phyloP scores from a whole-genome alignment of 2,329 filamentous ascomycete genomes.

The Lizonia empirigonia region DNA sequence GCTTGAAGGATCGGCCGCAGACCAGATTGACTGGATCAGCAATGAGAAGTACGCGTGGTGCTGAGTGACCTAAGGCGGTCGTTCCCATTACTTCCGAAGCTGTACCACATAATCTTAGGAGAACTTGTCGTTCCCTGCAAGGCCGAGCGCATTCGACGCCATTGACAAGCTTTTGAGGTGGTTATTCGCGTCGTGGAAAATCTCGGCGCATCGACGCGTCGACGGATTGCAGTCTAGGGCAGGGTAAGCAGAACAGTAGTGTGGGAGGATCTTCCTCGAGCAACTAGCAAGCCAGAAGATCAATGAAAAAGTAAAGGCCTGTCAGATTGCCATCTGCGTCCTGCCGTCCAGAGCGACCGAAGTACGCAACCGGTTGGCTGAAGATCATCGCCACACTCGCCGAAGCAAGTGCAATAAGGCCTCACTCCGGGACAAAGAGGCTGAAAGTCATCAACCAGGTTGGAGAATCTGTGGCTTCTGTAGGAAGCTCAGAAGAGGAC shows the following conservation, averaged over 20 bases:
- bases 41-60: slow-evolving; percentile 84
- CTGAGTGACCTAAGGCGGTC: slow-evolving; percentile 44
- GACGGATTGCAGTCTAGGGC: neutral
- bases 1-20: slow-evolving; percentile 51
- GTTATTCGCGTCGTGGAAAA: neutral
- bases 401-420: slow-evolving; percentile 68
- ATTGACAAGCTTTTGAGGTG: no score
- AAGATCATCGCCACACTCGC: slow-evolving; percentile 96
- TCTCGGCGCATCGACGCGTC: neutral
- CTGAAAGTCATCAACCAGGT: slow-evolving; percentile 89
- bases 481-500: slow-evolving; percentile 90
- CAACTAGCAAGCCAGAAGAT: slow-evolving; percentile 39
- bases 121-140: no score
- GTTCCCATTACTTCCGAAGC: no score
- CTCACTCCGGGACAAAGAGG: slow-evolving; percentile 92
- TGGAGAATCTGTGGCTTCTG: slow-evolving; percentile 86
- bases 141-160: no score
- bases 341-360: slow-evolving; percentile 79
- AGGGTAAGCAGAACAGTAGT: no score
- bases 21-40: slow-evolving; percentile 70
- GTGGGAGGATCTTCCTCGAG: slow-evolving; percentile 38
- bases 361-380: slow-evolving; percentile 74
- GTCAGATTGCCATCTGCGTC: slow-evolving; percentile 86
- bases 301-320: slow-evolving; percentile 57
- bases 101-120: no score